Conservation (phyloP, 495 filamentous ascomycete species). For the Lichina pygmaea region DNA sequence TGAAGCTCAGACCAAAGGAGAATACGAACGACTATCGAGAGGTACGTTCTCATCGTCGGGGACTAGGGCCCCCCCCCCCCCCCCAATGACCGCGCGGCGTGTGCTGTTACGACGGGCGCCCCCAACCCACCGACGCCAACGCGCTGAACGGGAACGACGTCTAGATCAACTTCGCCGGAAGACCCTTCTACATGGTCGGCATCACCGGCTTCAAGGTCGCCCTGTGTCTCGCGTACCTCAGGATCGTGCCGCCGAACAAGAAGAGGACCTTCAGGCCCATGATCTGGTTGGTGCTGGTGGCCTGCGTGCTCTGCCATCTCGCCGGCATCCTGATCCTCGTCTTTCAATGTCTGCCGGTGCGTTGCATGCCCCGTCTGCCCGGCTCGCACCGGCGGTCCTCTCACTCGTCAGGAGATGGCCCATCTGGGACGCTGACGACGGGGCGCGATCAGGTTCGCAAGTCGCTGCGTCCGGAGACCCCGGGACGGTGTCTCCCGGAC, state of each 20-base stretch:
- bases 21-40: conserved; percentile 7
- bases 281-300: conserved; percentile 19
- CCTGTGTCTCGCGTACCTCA: conserved; percentile 27
- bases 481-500: conserved; percentile 21
- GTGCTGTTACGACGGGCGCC: too few relatives aligned
- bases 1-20: conserved; percentile 14
- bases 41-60: neutral
- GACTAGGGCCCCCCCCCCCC: too few relatives aligned
- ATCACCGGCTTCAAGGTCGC: conserved; percentile 32
- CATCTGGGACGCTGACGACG: neutral
- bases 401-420: neutral
- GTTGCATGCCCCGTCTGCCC: neutral
- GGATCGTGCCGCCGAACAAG: conserved; percentile 20
- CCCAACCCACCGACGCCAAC: too few relatives aligned
- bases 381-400: neutral
- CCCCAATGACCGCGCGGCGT: too few relatives aligned
- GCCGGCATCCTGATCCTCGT: conserved; percentile 22
- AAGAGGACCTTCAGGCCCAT: conserved; percentile 19
- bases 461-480: conserved; percentile 17
- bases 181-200: conserved; percentile 30
- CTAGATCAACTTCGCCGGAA: conserved; percentile 23
- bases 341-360: conserved; percentile 24
- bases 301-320: conserved; percentile 20
- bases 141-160: neutral
- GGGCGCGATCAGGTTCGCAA: conserved; percentile 12